Conservation (phyloP, 129 eudicot genomes). For the Silybum marianum region DNA sequence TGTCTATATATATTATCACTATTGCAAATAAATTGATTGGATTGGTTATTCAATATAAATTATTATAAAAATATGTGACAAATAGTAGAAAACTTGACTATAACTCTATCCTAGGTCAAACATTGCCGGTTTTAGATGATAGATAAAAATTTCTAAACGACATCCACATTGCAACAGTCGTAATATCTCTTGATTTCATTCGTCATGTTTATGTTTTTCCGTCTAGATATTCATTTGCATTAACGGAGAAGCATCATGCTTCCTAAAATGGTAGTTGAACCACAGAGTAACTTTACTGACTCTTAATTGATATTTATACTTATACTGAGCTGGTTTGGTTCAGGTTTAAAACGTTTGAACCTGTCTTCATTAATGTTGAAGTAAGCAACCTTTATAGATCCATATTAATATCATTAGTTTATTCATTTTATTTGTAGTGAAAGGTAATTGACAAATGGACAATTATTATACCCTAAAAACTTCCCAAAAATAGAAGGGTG, state of each 20-base stretch:
- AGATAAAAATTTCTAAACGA: not conserved
- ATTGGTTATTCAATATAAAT: not conserved
- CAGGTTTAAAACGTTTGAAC: not conserved
- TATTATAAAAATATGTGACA: not conserved
- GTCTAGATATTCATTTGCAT: not conserved
- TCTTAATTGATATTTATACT: not conserved
- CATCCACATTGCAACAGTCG: not conserved
- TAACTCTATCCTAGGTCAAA: not conserved
- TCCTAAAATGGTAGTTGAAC: constrained; percentile 16
- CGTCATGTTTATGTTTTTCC: constrained; percentile 6
- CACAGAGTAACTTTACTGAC: constrained; percentile 9
- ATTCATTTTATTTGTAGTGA: not conserved
- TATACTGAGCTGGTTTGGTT: not conserved
- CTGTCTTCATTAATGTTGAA: not conserved
- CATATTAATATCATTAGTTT: not conserved
- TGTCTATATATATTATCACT: not conserved
- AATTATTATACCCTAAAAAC: not conserved
- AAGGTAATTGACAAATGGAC: not conserved
- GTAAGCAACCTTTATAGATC: not conserved
- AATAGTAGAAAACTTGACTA: not conserved
- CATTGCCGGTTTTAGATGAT: not conserved
- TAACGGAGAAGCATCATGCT: constrained; percentile 5
- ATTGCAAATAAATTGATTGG: not conserved
- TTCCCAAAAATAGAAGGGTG: not conserved
- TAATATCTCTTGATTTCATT: not conserved